phyloP scores from a whole-genome alignment of 192 early-diverging fungal genomes.

The Podila horticola region DNA sequence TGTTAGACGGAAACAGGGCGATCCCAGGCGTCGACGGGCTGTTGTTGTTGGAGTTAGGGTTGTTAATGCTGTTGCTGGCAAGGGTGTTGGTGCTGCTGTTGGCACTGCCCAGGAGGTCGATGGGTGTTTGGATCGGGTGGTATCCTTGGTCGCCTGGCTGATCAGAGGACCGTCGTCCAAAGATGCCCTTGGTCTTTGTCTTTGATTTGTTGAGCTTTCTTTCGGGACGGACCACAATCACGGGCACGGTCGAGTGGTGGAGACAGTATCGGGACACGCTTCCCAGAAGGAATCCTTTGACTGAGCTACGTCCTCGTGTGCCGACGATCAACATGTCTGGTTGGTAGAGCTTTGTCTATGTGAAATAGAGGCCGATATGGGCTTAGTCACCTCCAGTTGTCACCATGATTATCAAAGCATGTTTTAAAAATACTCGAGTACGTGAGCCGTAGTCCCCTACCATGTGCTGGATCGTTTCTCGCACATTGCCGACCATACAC shows the following conservation, averaged over 20 bases:
- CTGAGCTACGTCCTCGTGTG: slow-evolving; percentile 71
- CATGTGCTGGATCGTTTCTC: slow-evolving; percentile 68
- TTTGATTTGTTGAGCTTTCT: slow-evolving; percentile 52
- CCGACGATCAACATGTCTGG: slow-evolving; percentile 78
- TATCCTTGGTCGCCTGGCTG: slow-evolving; percentile 11
- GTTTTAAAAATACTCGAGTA: too few relatives aligned
- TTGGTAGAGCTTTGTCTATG: slow-evolving; percentile 63
- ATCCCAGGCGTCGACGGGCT: not conserved
- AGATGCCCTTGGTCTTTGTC: slow-evolving; percentile 46
- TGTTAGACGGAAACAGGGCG: slow-evolving; percentile 1
- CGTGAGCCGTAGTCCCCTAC: slow-evolving; percentile 24
- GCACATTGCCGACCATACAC: slow-evolving; percentile 63
- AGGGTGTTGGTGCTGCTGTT: not conserved
- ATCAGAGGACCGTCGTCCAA: slow-evolving; percentile 31
- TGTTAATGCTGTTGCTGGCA: not conserved
- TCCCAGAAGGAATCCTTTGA: slow-evolving; percentile 76
- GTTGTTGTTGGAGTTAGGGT: not conserved
- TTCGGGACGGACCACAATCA: slow-evolving; percentile 73
- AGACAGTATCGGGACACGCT: slow-evolving; percentile 76
- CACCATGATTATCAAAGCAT: too few relatives aligned
- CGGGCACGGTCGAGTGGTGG: slow-evolving; percentile 73
- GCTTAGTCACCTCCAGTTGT: too few relatives aligned
- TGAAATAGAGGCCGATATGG: too few relatives aligned
- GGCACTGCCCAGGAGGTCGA: slow-evolving; percentile 13
- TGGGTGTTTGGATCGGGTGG: slow-evolving; percentile 23